Base-by-base conservation (phyloP, 2,329 filamentous ascomycete genomes). In the Alternaria viburni region DNA sequence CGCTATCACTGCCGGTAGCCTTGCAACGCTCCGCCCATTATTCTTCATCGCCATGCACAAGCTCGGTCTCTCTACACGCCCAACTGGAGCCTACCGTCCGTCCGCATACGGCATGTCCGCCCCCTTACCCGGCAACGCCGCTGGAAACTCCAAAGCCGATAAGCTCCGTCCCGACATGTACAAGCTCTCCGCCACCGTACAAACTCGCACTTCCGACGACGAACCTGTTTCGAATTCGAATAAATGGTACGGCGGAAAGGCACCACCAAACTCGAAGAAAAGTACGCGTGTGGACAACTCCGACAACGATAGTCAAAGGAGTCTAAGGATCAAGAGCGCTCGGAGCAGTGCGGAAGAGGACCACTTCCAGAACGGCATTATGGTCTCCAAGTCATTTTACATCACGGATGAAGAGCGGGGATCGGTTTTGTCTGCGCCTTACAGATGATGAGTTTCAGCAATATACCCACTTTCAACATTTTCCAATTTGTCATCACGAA, bases 1-100 rank as follows among this genome's bases (percentile, higher is more conserved):
- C 9, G 77, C 76, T n/a, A 79, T 80, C 36, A 78, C 74, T 1
- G 77, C 77, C 3, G 76, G 77, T 28, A 75, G 70, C 44, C 74
- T 80, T 12, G 77, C 77, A 3, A 77, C 77, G 3, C 69, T 79
- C 4, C 77, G 77, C 28, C 77, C 77, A 3, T 73, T 80, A 28
- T 73, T 79, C 60, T 66, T 68, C 26, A 56, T 77, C 45, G 64
- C 70, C 41, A 67, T 73, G 59, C 56, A 64, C 54, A 68, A 67
- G 19, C 63, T 77, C 9, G 75, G 75, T n/a, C 55, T 77, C 44
- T 64, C 69, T 2, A 72, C 72, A 0, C 64, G 64, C n/a, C 66
- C 69, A 5, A 67, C 72, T 4, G 69, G 36, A 17, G 36, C 62
- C 12, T 51, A 59, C n/a, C 67, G 67, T 8, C 73, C 69, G 2